A percentile compares a stretch with the other conserved stretches of the same genome.
Evolutionary conservation across 169 alveolate species (phyloP).

Genomic region (Perkinsus chesapeaki): DNA sequence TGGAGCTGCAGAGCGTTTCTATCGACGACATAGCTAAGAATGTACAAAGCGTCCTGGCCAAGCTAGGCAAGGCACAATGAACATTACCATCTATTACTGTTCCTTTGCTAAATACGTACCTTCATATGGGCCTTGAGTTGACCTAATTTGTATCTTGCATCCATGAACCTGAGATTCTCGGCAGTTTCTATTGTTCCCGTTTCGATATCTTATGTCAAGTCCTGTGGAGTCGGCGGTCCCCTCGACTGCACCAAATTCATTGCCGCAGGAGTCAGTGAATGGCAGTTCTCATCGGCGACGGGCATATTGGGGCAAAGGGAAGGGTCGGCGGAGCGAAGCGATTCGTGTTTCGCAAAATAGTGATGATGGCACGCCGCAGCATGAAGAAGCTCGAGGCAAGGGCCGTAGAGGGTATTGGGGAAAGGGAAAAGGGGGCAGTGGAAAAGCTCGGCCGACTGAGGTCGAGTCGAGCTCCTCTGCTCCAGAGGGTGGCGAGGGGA

Average conservation of each 20-base stretch:
- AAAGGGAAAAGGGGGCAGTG: not conserved
- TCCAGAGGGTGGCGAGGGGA: not conserved
- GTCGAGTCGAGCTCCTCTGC: not conserved
- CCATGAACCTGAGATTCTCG: not conserved
- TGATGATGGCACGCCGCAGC: not conserved
- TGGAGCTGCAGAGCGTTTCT: not conserved
- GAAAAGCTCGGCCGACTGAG: not conserved
- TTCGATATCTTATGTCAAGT: not conserved
- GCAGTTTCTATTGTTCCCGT: not conserved
- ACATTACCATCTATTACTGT: not conserved
- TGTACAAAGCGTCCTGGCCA: not conserved
- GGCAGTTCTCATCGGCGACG: not conserved
- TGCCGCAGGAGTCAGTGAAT: not conserved
- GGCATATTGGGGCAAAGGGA: not conserved
- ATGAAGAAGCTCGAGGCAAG: not conserved
- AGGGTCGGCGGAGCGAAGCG: conserved; percentile 3
- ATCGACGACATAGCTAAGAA: not conserved
- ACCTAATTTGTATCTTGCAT: not conserved
- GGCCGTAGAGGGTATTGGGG: not conserved
- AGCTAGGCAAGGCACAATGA: not conserved
- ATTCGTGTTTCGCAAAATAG: not conserved
- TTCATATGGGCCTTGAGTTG: not conserved
- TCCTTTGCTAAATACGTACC: not conserved
- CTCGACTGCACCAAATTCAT: not conserved
- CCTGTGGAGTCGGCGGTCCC: not conserved